Percentiles rank a stretch among this genome's conserved stretches.
Conservation (phyloP, 805 yeast species). For the Isabelozyma gotoi region DNA sequence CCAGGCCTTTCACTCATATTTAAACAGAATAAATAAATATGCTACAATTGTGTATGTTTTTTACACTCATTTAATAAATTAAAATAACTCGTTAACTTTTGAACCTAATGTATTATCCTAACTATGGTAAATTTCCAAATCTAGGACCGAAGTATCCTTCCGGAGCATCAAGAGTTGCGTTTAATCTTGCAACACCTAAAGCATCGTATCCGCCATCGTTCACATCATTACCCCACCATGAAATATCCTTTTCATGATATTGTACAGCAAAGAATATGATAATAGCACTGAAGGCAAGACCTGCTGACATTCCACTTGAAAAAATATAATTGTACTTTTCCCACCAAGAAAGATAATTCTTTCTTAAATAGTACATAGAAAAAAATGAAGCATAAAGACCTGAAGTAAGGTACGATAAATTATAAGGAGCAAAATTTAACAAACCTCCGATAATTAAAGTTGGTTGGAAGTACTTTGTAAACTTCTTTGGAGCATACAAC, state of each 20-base stretch:
- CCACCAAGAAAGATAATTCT: conserved; percentile 31
- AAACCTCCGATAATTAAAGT: conserved; percentile 31
- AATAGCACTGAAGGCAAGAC: conserved; percentile 34
- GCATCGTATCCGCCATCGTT: conserved; percentile 27
- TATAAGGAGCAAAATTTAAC: conserved; percentile 31
- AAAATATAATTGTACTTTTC: conserved; percentile 34
- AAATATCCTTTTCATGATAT: conserved; percentile 25
- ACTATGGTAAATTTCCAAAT: conserved; percentile 9
- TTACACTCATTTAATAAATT: no score
- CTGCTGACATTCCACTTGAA: conserved; percentile 30
- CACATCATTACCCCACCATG: conserved; percentile 32
- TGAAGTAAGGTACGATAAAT: conserved; percentile 27
- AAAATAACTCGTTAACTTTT: no score
- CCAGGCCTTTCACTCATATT: no score
- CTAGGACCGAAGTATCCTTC: conserved; percentile 40
- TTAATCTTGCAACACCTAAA: conserved; percentile 11
- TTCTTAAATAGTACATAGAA: conserved; percentile 29
- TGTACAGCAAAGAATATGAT: conserved; percentile 39
- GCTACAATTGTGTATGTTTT: no score
- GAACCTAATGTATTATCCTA: no score
- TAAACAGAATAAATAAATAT: no score
- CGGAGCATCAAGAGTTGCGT: conserved; percentile 16
- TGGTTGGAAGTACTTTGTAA: conserved; percentile 31
- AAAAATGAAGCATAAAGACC: conserved; percentile 24
- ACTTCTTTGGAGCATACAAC: conserved; percentile 13